Base-by-base conservation (phyloP, 306 rosid species). In the Crataegus laevigata region DNA sequence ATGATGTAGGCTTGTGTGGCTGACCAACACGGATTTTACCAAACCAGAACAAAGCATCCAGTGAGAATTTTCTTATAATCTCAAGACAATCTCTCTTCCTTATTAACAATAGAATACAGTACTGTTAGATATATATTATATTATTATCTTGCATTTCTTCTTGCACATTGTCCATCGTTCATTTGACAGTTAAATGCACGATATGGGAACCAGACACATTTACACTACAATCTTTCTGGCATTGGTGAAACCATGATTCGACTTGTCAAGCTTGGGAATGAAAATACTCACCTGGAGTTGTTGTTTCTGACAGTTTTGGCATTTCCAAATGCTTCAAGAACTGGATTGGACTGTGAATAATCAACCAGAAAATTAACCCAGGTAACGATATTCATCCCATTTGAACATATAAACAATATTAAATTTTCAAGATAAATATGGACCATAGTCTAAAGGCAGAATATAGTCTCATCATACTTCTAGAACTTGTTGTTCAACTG, bases 401-500 rank as follows among this genome's bases (percentile, higher is more conserved):
- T 68, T 32, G 64, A 43, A 64, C 59, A 22, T 25, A 21, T 7
- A 50, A 64, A 58, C 61, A 64, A 19, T 14, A 29, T 72, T 60
- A 69, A 77, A 79, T 45, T 61, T 28, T 73, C 40, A 70, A 67
- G 78, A 71, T 21, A 50, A 34, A 63, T 59, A 69, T 58, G 32
- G 81, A 82, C 66, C 47, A 75, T 55, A 69, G 51, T 36, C 21
- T 70, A 38, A 28, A 65, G 30, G 34, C 73, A 71, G 38, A 66
- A 68, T 11, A 66, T 17, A 68, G 80, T 83, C 47, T 67, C 61
- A 45, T 79, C 91, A 60, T 89, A 96, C 99, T 84, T 96, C 99
- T 71, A 96, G 86, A 85, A 96, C 99, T 96, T 96, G 99, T 72
- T 96, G 99, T 84, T 96, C 99, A 82, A 96, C 99, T 67, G 99